Evolutionary conservation across 768 basidiomycete species (phyloP).

Genomic region (Pleurotus cornucopiae): DNA sequence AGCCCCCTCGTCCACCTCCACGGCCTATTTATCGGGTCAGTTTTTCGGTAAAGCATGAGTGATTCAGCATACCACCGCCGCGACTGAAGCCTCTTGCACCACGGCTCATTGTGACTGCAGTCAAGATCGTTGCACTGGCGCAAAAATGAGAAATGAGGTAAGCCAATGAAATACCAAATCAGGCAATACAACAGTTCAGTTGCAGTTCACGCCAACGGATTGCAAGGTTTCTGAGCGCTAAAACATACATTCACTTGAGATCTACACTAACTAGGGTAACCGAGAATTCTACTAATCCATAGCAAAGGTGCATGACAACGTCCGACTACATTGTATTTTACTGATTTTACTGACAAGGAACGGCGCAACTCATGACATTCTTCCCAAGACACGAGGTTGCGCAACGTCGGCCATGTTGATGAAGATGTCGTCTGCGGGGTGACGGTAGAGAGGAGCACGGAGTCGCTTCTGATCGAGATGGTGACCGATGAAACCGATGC

Average conservation of each 20-base stretch:
- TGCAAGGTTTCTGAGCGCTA: no score
- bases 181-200: no score
- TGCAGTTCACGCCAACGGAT: no score
- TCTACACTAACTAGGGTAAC: no score
- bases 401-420: slow-evolving; percentile 88
- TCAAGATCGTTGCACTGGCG: no score
- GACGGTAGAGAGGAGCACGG: slow-evolving; percentile 88
- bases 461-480: slow-evolving; percentile 96
- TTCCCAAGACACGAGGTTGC: slow-evolving; percentile 75
- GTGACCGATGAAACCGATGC: slow-evolving; percentile 96
- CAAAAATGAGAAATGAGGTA: no score
- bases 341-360: no score
- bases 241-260: no score
- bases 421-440: slow-evolving; percentile 93
- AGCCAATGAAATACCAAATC: no score
- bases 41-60: background rate
- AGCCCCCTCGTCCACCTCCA: slow-evolving; percentile 68
- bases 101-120: slow-evolving; percentile 38
- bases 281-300: no score
- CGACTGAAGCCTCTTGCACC: slow-evolving; percentile 54
- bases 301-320: no score
- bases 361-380: slow-evolving; percentile 28
- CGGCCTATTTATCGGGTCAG: slow-evolving; percentile 39
- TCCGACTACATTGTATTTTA: no score
- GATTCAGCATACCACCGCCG: slow-evolving; percentile 38